These are phyloP conservation scores for Beta corolliflora DNA, from an alignment of 179 eudicot genomes.

Conservation along the genomic window DNA sequence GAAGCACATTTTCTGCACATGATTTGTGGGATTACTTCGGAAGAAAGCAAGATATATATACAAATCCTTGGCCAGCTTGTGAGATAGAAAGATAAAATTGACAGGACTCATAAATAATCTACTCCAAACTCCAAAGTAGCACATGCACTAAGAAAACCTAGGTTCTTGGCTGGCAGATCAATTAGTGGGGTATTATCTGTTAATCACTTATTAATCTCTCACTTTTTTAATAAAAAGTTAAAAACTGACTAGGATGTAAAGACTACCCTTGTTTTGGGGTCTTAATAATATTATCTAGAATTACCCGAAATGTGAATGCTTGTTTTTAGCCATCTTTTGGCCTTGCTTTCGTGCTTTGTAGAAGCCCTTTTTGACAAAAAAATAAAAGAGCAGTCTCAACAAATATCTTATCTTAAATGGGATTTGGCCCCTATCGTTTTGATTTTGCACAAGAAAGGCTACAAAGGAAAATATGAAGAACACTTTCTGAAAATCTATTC, in stretches of 20 bases:
- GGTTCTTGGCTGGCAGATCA: constrained; percentile 22
- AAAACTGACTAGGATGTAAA: neutral
- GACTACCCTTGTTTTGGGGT: constrained; percentile 16
- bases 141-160: constrained; percentile 20
- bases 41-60: constrained; percentile 4
- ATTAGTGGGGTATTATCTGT: constrained; percentile 28
- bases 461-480: constrained; percentile 13
- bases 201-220: constrained; percentile 27
- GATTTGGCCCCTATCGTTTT: constrained; percentile 24
- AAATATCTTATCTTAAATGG: constrained; percentile 27
- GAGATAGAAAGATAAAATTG: neutral
- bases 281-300: constrained; percentile 10
- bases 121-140: constrained; percentile 10
- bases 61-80: neutral
- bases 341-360: constrained; percentile 23
- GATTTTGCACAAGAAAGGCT: constrained; percentile 13
- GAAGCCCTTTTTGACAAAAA: constrained; percentile 23
- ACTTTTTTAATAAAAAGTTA: neutral
- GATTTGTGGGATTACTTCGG: constrained; percentile 8
- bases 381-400: constrained; percentile 1
- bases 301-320: constrained; percentile 1
- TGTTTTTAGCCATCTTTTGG: constrained; percentile 13
- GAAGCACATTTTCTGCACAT: neutral
- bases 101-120: neutral
- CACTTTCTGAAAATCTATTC: constrained; percentile 17